These are phyloP conservation scores for Gnomoniopsis smithogilvyi DNA, from an alignment of 2,329 filamentous ascomycete genomes.

Conservation along the genomic window DNA sequence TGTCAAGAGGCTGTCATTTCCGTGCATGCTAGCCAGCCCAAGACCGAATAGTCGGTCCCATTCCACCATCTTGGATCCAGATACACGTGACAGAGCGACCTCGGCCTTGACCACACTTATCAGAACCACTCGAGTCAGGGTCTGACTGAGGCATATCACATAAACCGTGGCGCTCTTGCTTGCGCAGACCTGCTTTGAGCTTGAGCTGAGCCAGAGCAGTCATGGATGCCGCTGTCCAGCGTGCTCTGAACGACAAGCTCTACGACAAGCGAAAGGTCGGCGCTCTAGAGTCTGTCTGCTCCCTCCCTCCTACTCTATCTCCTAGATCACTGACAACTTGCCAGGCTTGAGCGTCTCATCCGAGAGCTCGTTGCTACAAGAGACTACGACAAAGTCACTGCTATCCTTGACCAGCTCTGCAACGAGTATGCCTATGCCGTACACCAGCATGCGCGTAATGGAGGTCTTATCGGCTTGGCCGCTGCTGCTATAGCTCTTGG, in stretches of 20 bases:
- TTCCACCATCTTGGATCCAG: no score
- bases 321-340: constrained; percentile 3
- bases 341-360: constrained; percentile 84
- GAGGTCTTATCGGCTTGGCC: constrained; percentile 90
- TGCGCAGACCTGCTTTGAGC: neutral
- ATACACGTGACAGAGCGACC: neutral
- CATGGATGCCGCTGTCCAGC: constrained; percentile 90
- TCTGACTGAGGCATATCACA: neutral
- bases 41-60: no score
- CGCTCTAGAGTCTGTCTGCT: constrained; percentile 76
- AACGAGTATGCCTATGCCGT: constrained; percentile 98
- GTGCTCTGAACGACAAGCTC: constrained; percentile 93
- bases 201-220: constrained; percentile 15
- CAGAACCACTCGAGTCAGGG: neutral
- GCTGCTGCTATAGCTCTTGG: constrained; percentile 95
- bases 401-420: constrained; percentile 92
- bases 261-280: constrained; percentile 98
- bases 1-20: no score
- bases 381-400: constrained; percentile 77
- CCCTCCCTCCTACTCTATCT: neutral
- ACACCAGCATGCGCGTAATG: constrained; percentile 94
- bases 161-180: neutral
- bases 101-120: neutral
- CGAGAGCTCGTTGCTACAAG: constrained; percentile 74
- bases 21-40: no score